A percentile compares a stretch with the other conserved stretches of the same genome.
phyloP scores from a whole-genome alignment of 2,329 filamentous ascomycete genomes.

The Colletotrichum musicola region DNA sequence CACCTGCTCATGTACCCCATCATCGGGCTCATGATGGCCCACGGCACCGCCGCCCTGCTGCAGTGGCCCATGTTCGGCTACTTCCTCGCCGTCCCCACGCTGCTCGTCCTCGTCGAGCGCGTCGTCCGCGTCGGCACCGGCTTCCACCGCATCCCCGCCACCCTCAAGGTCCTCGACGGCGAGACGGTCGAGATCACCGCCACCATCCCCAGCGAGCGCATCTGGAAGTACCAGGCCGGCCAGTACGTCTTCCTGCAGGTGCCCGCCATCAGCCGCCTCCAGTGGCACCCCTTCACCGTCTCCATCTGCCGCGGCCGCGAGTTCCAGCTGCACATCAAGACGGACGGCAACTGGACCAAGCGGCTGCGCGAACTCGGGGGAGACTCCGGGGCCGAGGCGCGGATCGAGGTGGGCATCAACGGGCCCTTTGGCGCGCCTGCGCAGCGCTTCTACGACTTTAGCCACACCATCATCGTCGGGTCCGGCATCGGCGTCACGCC shows the following conservation, averaged over 20 bases:
- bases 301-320: slow-evolving; percentile 65
- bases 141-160: slow-evolving; percentile 62
- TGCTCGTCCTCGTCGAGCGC: slow-evolving; percentile 64
- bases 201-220: slow-evolving; percentile 59
- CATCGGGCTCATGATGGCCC: slow-evolving; percentile 66
- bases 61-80: slow-evolving; percentile 70
- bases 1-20: slow-evolving; percentile 71
- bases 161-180: slow-evolving; percentile 61
- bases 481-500: slow-evolving; percentile 70
- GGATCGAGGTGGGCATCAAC: slow-evolving; percentile 66
- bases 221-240: slow-evolving; percentile 68
- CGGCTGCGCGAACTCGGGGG: slow-evolving; percentile 58
- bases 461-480: slow-evolving; percentile 67
- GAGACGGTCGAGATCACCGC: slow-evolving; percentile 65
- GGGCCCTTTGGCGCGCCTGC: slow-evolving; percentile 70
- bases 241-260: slow-evolving; percentile 70
- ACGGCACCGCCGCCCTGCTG: slow-evolving; percentile 63
- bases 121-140: slow-evolving; percentile 58
- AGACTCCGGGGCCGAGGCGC: slow-evolving; percentile 46
- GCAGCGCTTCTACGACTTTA: slow-evolving; percentile 69
- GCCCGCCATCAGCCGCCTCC: slow-evolving; percentile 63
- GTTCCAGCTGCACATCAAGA: slow-evolving; percentile 70
- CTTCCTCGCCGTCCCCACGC: slow-evolving; percentile 65
- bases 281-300: slow-evolving; percentile 72
- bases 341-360: slow-evolving; percentile 68